Evolutionary conservation across 2,329 filamentous ascomycete species (phyloP), one percentile per base, ranked within the genome.

Genomic region (Cercospora brassicicola): DNA sequence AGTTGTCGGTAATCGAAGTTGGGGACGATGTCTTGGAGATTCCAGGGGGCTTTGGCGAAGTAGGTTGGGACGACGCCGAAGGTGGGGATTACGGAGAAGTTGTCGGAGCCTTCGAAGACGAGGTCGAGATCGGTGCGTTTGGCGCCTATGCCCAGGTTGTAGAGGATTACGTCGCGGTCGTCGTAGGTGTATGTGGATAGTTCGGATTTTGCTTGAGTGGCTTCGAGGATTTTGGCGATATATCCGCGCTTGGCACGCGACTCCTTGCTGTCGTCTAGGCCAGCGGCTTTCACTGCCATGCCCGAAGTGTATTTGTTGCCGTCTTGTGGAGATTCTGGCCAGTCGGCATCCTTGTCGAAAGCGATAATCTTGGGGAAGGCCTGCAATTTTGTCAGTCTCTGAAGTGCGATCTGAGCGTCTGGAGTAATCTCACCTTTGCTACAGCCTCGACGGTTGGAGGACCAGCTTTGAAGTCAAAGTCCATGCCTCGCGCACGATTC

Each of bases 1-100:
- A 98, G 89, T 92, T 97, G 97, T 92, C 97, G 97, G 71, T 93
- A 94, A 42, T 89, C 92, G 85, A 97, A 99, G 85, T 98, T 96
- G 79, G 94, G 93, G 31, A 98, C 90, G 68, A 99, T 87, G 66
- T 94, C 88, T 77, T 89, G 87, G 76, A 95, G 86, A 80, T 85
- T 89, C 84, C 91, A 98, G 33, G 94, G 91, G 69, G 89, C 84
- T 73, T 91, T 86, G 67, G 93, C 90, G 82, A 90, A 90, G 84
- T 98, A 97, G 75, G 90, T 91, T 15, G 95, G 95, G 75, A 98
- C 90, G 70, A 98, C 94, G 78, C 94, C 95, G 77, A 91, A 98
- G 15, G 93, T 96, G 64, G 95, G 94, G 61, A 98, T 85, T 59
- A 92, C 90, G 79, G 97, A 92, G 88, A 99, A 99, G 79, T 94